Evolutionary conservation across 495 filamentous ascomycete genomes (phyloP).

Genomic region (Trichoderma erinaceum): DNA sequence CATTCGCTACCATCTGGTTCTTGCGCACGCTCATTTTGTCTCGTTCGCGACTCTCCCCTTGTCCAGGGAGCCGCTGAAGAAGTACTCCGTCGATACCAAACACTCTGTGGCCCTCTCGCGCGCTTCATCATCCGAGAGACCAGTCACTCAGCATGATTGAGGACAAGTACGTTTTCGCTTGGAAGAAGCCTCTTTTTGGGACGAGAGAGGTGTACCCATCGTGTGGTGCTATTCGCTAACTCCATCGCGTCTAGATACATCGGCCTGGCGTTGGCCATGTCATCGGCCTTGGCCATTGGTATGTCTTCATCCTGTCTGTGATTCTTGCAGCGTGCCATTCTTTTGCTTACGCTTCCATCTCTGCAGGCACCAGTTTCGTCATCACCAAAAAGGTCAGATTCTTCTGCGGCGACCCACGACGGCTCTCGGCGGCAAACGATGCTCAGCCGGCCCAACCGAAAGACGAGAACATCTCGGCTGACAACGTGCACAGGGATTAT

Average conservation of each 20-base stretch:
- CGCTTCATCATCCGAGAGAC: not conserved
- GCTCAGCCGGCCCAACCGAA: slow-evolving; percentile 13
- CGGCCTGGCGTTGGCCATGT: slow-evolving; percentile 80
- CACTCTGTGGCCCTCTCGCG: not conserved
- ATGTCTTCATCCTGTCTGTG: slow-evolving; percentile 31
- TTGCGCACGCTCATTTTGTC: slow-evolving; percentile 11
- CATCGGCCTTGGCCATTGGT: slow-evolving; percentile 91
- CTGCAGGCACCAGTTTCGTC: slow-evolving; percentile 78
- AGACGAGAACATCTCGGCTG: slow-evolving; percentile 8
- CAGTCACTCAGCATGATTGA: slow-evolving; percentile 52
- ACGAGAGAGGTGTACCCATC: not conserved
- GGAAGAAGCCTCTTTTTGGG: not conserved
- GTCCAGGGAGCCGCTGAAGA: slow-evolving; percentile 4
- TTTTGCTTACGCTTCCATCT: not conserved
- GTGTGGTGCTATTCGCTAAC: slow-evolving; percentile 33
- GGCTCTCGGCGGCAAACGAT: not conserved
- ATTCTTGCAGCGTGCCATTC: not conserved
- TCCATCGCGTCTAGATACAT: slow-evolving; percentile 61
- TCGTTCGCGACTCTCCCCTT: slow-evolving; percentile 4
- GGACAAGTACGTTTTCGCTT: slow-evolving; percentile 65
- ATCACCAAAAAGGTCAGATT: slow-evolving; percentile 78
- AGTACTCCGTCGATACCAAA: not conserved
- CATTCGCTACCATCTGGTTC: not conserved
- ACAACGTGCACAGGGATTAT: slow-evolving; percentile 60
- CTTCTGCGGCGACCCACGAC: not conserved